These are phyloP conservation scores for Oryza officinalis DNA, from an alignment of 176 grass and related monocot species.

Conservation along the genomic window DNA sequence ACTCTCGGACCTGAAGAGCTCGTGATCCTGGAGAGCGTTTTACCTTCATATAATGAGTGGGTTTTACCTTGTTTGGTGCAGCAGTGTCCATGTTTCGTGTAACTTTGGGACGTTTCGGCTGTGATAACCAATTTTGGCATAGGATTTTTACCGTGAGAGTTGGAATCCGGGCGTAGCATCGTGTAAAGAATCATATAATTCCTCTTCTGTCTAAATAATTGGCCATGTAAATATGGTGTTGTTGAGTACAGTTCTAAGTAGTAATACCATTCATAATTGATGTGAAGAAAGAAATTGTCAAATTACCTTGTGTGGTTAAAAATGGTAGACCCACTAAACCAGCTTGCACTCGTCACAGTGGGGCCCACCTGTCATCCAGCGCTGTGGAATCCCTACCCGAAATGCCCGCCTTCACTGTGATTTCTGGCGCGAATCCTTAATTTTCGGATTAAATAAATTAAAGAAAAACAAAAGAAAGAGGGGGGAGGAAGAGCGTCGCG, in stretches of 20 bases:
- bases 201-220: neutral
- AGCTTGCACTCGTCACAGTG: neutral
- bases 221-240: constrained; percentile 29
- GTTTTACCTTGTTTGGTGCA: neutral
- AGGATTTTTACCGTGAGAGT: constrained; percentile 9
- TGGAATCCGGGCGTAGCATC: constrained; percentile 1
- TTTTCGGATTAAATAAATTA: neutral
- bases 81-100: constrained; percentile 15
- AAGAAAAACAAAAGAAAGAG: neutral
- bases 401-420: neutral
- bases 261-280: neutral
- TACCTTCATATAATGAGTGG: neutral
- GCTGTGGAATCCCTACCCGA: neutral
- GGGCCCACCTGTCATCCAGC: neutral
- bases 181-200: neutral
- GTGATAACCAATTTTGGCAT: constrained; percentile 32
- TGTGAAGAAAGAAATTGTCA: neutral
- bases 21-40: constrained; percentile 39
- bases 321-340: neutral
- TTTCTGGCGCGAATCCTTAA: constrained; percentile 43
- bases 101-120: neutral
- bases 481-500: constrained; percentile 10
- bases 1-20: constrained; percentile 67
- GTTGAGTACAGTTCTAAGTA: neutral
- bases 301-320: neutral